A percentile compares a stretch with the other conserved stretches of the same genome.
phyloP scores from a whole-genome alignment of 106 monocot genomes.

The Phalaenopsis equestris region DNA sequence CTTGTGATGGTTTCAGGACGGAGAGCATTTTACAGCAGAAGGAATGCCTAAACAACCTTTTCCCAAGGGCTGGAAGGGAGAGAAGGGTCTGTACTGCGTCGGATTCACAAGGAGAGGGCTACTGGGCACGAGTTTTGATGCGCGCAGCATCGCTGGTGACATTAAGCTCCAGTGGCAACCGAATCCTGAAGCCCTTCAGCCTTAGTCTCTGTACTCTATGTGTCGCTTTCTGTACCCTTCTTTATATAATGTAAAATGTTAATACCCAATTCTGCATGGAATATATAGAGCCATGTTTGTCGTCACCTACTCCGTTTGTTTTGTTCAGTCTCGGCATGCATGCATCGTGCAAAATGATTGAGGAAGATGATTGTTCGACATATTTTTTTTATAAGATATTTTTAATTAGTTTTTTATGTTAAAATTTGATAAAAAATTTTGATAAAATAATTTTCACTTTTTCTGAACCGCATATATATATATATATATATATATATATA shows the following conservation, averaged over 20 bases:
- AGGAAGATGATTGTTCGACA: background rate
- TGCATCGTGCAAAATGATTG: background rate
- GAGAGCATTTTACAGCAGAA: conserved; percentile 53
- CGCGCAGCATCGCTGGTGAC: conserved; percentile 63
- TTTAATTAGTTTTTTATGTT: no score
- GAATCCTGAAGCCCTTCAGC: no score
- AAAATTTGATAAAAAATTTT: no score
- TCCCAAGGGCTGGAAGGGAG: conserved; percentile 80
- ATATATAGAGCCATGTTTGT: background rate
- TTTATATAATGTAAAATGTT: background rate
- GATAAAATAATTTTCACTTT: no score
- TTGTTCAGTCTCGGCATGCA: background rate
- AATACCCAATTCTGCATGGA: conserved; percentile 7
- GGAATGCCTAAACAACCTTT: conserved; percentile 57
- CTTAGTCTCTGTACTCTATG: background rate
- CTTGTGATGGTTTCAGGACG: conserved; percentile 11
- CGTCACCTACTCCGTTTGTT: background rate
- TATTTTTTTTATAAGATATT: no score
- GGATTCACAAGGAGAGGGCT: conserved; percentile 87
- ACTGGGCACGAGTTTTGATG: conserved; percentile 70
- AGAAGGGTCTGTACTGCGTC: conserved; percentile 68
- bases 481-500: no score
- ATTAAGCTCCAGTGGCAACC: conserved; percentile 39
- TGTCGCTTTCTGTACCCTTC: background rate
- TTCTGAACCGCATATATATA: no score